phyloP scores from a whole-genome alignment of 2,329 filamentous ascomycete genomes.

The Exserohilum rostratum region DNA sequence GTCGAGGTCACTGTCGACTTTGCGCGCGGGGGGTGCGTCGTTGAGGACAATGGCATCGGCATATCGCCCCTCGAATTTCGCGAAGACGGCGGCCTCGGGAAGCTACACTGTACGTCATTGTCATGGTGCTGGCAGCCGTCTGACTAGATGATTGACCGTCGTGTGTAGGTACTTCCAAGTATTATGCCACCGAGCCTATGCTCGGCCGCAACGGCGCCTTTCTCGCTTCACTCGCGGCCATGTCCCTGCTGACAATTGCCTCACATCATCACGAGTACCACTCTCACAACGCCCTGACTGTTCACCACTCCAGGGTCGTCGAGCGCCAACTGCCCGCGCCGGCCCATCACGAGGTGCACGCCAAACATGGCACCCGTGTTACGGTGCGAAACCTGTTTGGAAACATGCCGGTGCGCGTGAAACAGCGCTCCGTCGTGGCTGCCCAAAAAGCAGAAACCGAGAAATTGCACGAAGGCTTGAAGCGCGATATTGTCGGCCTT shows the following conservation, averaged over 20 bases:
- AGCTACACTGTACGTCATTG: constrained; percentile 67
- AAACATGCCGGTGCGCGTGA: constrained; percentile 87
- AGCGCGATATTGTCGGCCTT: constrained; percentile 64
- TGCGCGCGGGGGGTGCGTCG: constrained; percentile 72
- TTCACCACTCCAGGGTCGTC: constrained; percentile 73
- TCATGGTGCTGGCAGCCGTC: constrained; percentile 8
- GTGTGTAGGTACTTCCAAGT: constrained; percentile 82
- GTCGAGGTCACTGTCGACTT: constrained; percentile 77
- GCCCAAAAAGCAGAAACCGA: constrained; percentile 59
- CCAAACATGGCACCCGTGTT: constrained; percentile 74
- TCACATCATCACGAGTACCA: constrained; percentile 70
- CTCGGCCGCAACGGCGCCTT: constrained; percentile 78
- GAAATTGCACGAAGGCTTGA: constrained; percentile 70
- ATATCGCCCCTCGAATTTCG: constrained; percentile 76
- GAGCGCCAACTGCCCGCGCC: constrained; percentile 68
- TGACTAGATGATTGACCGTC: constrained; percentile 8
- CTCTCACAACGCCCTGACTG: constrained; percentile 67
- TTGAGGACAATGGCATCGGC: constrained; percentile 85
- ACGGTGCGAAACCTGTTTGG: constrained; percentile 83
- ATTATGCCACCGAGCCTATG: constrained; percentile 47
- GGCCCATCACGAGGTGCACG: constrained; percentile 60
- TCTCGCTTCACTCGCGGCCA: constrained; percentile 73
- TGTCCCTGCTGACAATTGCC: constrained; percentile 78
- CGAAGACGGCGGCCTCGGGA: constrained; percentile 72
- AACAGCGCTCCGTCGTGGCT: constrained; percentile 68